Base-by-base conservation (phyloP, 225 moss, liverwort and hornwort genomes). In the Pseudisothecium myosuroides region DNA sequence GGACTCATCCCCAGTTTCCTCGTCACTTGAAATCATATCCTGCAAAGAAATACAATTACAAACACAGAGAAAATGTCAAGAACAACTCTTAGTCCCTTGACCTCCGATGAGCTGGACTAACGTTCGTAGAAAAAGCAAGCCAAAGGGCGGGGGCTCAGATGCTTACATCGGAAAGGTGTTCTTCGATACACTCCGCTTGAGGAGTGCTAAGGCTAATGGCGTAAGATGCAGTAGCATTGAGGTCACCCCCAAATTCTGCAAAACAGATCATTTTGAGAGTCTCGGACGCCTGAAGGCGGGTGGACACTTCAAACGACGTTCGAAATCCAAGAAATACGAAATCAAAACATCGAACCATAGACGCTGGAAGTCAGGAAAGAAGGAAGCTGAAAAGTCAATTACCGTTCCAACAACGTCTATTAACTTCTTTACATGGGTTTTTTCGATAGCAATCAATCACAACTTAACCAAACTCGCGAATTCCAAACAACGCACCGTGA, bases 171-270 rank as follows among this genome's bases (percentile, higher is more conserved):
- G 94, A 91, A 19, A 93, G 83, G 10, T 94, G 91, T 76, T 94
- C 94, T 77, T 94, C 94, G 7, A 94, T 94, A 87, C 93, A 94
- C 88, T 93, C 94, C 29, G 89, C 93, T 88, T 94, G 93, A 72
- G 94, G 94, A 60, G 65, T 82, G 87, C 91, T 82, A 34, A 94
- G 78, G 79, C 39, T 84, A 14, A 94, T 86, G 11, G 93, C 94
- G 43, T 88, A 93, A 7, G 87, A 39, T 5, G 92, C 94, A 52
- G 92, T 87, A 3, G 83, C 90, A 67, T 94, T 91, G 31, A 92
- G 76, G 68, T 94, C 89, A 58, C 88, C 92, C 64, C 66, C 88
- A 82, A 86, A 89, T 22, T 92, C 94, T 91, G 92, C 84, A 88
- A 73, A 75, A 54, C 14, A 80, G 58, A 83, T 49, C 41, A 50